A percentile compares a stretch with the other conserved stretches of the same genome.
phyloP scores from a whole-genome alignment of 2,329 filamentous ascomycete genomes.

The Epichloe glyceriae region DNA sequence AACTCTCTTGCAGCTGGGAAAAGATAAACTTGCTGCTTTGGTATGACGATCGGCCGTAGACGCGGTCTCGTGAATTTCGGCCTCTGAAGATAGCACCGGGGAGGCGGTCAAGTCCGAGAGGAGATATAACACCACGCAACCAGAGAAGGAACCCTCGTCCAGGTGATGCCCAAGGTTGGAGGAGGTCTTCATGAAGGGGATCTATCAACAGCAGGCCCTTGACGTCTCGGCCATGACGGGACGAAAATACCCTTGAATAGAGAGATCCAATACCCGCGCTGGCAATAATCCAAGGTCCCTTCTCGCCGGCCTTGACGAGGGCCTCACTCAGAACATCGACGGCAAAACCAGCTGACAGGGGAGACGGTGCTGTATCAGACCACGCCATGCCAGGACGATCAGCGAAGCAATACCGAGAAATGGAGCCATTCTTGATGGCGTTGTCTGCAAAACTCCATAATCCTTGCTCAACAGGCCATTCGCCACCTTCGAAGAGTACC shows the following conservation, averaged over 20 bases:
- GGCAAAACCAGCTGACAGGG: constrained; percentile 86
- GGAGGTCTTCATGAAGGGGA: constrained; percentile 74
- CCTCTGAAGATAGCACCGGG: constrained; percentile 71
- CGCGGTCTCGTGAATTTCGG: constrained; percentile 66
- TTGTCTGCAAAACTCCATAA: constrained; percentile 70
- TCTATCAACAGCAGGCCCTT: constrained; percentile 77
- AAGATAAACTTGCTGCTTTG: constrained; percentile 78
- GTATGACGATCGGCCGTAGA: constrained; percentile 68
- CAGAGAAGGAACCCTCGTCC: constrained; percentile 72
- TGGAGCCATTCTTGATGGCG: constrained; percentile 65
- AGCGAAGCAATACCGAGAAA: constrained; percentile 85
- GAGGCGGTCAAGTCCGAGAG: constrained; percentile 71
- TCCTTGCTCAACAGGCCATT: constrained; percentile 63
- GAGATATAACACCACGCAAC: constrained; percentile 74
- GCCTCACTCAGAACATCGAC: constrained; percentile 81
- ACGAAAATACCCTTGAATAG: constrained; percentile 83
- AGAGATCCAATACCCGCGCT: constrained; percentile 79
- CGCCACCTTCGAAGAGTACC: constrained; percentile 73
- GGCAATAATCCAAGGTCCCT: constrained; percentile 78
- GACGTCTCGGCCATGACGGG: constrained; percentile 63
- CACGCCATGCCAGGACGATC: constrained; percentile 85
- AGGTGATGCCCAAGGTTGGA: constrained; percentile 53
- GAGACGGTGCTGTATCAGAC: constrained; percentile 83
- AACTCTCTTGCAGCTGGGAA: constrained; percentile 80
- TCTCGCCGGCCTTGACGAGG: constrained; percentile 64